A percentile compares a stretch with the other conserved stretches of the same genome.
phyloP scores from a whole-genome alignment of 2,329 filamentous ascomycete genomes.

The Cladobotryum mycophilum region DNA sequence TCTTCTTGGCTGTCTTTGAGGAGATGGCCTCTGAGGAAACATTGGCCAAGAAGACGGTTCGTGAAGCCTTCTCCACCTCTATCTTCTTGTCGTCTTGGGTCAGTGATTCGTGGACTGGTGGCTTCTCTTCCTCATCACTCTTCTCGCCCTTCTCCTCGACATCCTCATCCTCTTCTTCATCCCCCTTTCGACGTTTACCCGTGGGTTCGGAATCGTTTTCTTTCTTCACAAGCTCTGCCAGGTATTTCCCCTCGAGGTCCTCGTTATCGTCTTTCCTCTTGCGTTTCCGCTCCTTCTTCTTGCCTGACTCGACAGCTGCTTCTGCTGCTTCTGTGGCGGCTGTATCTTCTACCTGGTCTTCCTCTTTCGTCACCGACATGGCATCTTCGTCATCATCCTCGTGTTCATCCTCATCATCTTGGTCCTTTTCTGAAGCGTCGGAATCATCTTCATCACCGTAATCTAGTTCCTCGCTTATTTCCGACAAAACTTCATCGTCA shows the following conservation, averaged over 20 bases:
- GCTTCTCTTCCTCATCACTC: constrained; percentile 35
- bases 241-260: constrained; percentile 63
- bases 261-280: constrained; percentile 64
- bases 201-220: constrained; percentile 51
- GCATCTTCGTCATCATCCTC: constrained; percentile 19
- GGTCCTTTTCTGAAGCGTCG: constrained; percentile 15
- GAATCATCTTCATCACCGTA: constrained; percentile 27
- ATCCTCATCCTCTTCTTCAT: constrained; percentile 16
- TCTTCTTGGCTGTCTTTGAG: constrained; percentile 74
- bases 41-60: constrained; percentile 91
- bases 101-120: constrained; percentile 53
- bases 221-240: constrained; percentile 57
- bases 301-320: constrained; percentile 30
- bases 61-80: constrained; percentile 76
- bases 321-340: constrained; percentile 29
- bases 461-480: constrained; percentile 29
- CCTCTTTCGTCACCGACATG: constrained; percentile 22
- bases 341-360: constrained; percentile 34
- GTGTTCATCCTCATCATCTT: constrained; percentile 17
- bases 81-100: constrained; percentile 44
- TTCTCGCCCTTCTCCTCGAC: constrained; percentile 36
- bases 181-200: constrained; percentile 48
- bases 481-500: constrained; percentile 28
- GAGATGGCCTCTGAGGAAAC: constrained; percentile 78
- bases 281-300: constrained; percentile 50